Base-by-base conservation (phyloP, 2,329 filamentous ascomycete genomes). In the Nemania sp. region DNA sequence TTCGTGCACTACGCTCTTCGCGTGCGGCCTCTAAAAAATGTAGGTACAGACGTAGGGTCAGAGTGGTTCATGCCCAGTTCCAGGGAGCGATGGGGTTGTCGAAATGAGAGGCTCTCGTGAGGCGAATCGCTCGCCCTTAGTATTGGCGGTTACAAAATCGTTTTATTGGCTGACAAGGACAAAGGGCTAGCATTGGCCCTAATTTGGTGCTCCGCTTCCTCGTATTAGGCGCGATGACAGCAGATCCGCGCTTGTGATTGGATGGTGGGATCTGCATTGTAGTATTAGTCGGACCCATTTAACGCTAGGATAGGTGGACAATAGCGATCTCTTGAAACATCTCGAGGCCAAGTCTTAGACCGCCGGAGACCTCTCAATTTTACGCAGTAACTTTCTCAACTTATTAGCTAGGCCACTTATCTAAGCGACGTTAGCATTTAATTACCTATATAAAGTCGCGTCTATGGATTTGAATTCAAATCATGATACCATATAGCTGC, bases 61-160 rank as follows among this genome's bases (percentile, higher is more conserved):
- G 9, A 22, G 40, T 17, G 37, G 22, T 23, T 41, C 15, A 23
- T 45, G 39, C 43, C 40, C 64, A 60, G 68, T 68, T 51, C 64
- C 64, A 59, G 55, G 55, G 51, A 55, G 57, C 40, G 44, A 53
- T 49, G 61, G 41, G 48, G 55, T 51, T 20, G 52, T 43, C 40
- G 19, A 57, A 68, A 70, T 39, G 66, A 71, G 68, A 70, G 69
- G 69, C 57, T 64, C 49, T 68, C 50, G 58, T 59, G 62, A 66
- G 60, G 66, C 67, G 66, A 68, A 61, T 64, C 62, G 64, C 63
- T 53, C 43, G 47, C 44, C 51, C 59, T 34, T 56, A 40, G 33
- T 20, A 45, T 52, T 49, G 64, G 63, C 63, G 66, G 64, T 60
- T 67, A 65, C 56, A 53, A 47, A 54, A 59, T 14, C 26, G 24